Evolutionary conservation across 306 rosid genomes (phyloP).

Genomic region (Potentilla sterilis): DNA sequence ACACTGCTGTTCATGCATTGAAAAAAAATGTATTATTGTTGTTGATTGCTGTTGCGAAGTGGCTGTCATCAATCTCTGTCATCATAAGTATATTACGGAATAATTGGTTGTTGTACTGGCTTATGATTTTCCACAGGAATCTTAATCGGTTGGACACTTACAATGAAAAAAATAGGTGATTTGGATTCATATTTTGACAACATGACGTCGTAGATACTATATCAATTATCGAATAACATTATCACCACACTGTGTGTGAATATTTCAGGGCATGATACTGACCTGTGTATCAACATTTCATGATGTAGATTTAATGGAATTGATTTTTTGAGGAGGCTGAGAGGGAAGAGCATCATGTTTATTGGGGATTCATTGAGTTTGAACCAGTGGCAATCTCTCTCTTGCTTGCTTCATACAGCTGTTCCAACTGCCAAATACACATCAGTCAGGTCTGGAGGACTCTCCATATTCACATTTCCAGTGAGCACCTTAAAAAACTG

Average conservation of each 20-base stretch:
- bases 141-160: not conserved
- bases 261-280: not conserved
- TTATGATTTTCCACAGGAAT: not conserved
- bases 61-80: not conserved
- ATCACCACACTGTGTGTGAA: not conserved
- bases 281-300: not conserved
- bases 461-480: slow-evolving; percentile 34
- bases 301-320: slow-evolving; percentile 35
- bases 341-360: slow-evolving; percentile 38
- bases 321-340: slow-evolving; percentile 26
- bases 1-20: not conserved
- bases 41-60: not conserved
- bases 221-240: not conserved
- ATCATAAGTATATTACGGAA: not conserved
- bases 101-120: not conserved
- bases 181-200: not conserved
- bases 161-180: not conserved
- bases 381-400: slow-evolving; percentile 49
- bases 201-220: not conserved
- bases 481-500: slow-evolving; percentile 12
- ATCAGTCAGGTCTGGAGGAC: slow-evolving; percentile 25
- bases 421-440: slow-evolving; percentile 25
- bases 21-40: not conserved
- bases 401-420: slow-evolving; percentile 41
- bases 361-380: slow-evolving; percentile 50